phyloP scores from a whole-genome alignment of 2,329 filamentous ascomycete genomes.

The Fulvia fulva region DNA sequence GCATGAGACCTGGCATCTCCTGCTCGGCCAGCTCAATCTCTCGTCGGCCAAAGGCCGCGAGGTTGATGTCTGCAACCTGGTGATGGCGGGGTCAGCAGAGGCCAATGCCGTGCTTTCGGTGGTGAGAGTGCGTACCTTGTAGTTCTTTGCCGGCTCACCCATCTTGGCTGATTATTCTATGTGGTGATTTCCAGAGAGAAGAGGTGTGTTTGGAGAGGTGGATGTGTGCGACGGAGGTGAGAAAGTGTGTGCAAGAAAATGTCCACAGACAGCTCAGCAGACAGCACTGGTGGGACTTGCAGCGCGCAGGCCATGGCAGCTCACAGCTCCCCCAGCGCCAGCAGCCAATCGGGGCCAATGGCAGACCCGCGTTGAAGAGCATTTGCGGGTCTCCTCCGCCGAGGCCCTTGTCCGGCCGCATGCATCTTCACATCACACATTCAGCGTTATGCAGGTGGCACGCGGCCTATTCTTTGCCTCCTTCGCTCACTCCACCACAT shows the following conservation, averaged over 20 bases:
- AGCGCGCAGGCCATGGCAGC: neutral
- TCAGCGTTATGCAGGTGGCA: neutral
- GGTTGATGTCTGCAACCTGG: constrained; percentile 82
- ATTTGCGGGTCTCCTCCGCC: too few relatives aligned
- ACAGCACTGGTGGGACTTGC: neutral
- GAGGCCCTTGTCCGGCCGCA: neutral
- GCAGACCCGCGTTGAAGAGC: too few relatives aligned
- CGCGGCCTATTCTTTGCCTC: neutral
- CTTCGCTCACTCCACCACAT: neutral
- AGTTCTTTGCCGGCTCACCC: constrained; percentile 80
- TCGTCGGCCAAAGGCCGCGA: constrained; percentile 97
- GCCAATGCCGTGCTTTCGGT: constrained; percentile 1
- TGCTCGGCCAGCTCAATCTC: constrained; percentile 96
- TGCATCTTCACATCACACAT: neutral
- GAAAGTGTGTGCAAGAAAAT: neutral
- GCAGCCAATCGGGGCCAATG: too few relatives aligned
- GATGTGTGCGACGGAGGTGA: neutral
- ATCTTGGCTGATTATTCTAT: constrained; percentile 42
- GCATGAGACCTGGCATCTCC: constrained; percentile 95
- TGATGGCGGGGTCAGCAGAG: constrained; percentile 6
- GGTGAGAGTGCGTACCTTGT: constrained; percentile 58
- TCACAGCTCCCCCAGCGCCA: too few relatives aligned
- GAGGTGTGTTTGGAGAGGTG: neutral
- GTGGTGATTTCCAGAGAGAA: neutral
- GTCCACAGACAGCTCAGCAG: neutral